Base-by-base conservation (phyloP, 805 yeast genomes). In the Zygosaccharomyces siamensis region DNA sequence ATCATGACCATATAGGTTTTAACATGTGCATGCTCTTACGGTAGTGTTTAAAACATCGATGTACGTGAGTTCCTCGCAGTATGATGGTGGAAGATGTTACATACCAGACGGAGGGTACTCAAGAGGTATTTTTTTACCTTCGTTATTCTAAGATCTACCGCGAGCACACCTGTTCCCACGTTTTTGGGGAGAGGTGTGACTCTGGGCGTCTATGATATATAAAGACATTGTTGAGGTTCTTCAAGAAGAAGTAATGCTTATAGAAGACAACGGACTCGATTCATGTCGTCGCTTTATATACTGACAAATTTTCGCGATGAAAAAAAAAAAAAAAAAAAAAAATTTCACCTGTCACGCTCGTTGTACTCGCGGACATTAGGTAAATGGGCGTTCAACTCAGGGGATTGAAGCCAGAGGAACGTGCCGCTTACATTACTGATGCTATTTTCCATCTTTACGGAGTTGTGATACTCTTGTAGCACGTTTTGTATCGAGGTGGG, bases 91-190 rank as follows among this genome's bases (percentile, higher is more conserved):
- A 41, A 33, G 44, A 36, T 28, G 21, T 42, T 30, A 20, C 45
- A 42, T 21, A 42, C 35, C 39, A 27, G 39, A 26, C 37, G 45
- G 45, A 33, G 37, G 37, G 37, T 33, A 33, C 37, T 33, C 37
- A 33, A 33, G 37, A 28, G 24, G 20, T 31, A 39, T 10, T 14
- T 5, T 11, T 26, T 24, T 18, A 21, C 24, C 18, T 24, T 36
- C 37, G 40, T 46, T 48, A 40, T 70, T 86, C 90, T 86, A 77
- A 85, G 93, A 86, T 60, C 86, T 73, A 72, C 86, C 93, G 93
- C 93, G 90, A 86, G 95, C 95, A 86, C 95, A 87, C 78, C 77
- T 58, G 61, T 63, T 65, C 59, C 64, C 68, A 67, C 58, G 37
- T 33, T 33, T 33, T 33, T 51, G 69, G 61, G 57, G 53, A 55